phyloP scores from a whole-genome alignment of 2,329 filamentous ascomycete species.

The Gaeumannomyces tritici region DNA sequence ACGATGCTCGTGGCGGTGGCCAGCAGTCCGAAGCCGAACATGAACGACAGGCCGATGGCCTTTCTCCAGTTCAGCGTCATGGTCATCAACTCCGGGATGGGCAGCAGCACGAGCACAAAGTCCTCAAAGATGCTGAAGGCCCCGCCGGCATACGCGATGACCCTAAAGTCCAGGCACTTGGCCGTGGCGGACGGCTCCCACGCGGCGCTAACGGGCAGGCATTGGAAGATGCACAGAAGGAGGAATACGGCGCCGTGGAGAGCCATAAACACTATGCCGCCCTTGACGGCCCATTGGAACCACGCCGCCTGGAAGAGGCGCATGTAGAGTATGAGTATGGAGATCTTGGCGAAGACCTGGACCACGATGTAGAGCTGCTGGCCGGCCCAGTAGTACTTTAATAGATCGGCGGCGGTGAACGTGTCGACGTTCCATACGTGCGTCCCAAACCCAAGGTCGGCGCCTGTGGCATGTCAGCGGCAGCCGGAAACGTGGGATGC shows the following conservation, averaged over 20 bases:
- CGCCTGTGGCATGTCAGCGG: neutral
- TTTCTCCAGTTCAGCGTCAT: conserved; percentile 33
- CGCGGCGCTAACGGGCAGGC: conserved; percentile 34
- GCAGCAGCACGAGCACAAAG: conserved; percentile 28
- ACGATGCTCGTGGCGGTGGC: conserved; percentile 3
- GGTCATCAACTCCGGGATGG: conserved; percentile 27
- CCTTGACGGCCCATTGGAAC: conserved; percentile 8
- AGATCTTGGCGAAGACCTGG: conserved; percentile 13
- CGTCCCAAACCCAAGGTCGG: conserved; percentile 1
- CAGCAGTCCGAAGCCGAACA: conserved; percentile 34
- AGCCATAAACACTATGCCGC: conserved; percentile 17
- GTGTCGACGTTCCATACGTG: conserved; percentile 3
- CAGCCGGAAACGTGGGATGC: neutral
- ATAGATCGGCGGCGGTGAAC: neutral
- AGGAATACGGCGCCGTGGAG: conserved; percentile 21
- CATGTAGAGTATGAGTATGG: conserved; percentile 14
- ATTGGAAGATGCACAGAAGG: conserved; percentile 28
- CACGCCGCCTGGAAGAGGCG: conserved; percentile 12
- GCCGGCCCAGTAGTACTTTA: conserved; percentile 2
- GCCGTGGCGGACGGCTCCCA: conserved; percentile 43
- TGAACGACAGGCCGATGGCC: conserved; percentile 30
- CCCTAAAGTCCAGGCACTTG: conserved; percentile 34
- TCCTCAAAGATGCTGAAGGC: conserved; percentile 31
- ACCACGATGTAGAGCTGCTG: conserved; percentile 15
- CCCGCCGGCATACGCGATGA: conserved; percentile 36